Evolutionary conservation across 139 green algal genomes (phyloP), one percentile per base, ranked within the genome.

Genomic region (Chlamydomonas eustigma): DNA sequence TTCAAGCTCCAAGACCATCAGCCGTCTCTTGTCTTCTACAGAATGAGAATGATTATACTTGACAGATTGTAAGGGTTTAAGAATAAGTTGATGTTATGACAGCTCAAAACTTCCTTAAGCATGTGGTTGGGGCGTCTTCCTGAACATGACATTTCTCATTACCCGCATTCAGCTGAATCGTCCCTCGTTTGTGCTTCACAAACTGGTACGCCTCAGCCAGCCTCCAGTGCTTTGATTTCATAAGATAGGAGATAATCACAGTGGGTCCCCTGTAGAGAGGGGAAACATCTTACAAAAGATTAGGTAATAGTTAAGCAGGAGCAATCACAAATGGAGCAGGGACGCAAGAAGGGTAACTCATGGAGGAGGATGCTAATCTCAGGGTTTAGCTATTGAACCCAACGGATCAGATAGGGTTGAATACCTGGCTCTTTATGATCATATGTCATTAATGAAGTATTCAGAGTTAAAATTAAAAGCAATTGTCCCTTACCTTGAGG

Each of bases 221-320:
- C 32, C 86, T 75, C 91, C 90, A 95, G 18, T 79, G 76, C 6
- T 86, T 83, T 39, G 84, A 69, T 39, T 90, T 86, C 93, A 97
- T 97, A 2, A 97, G 76, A 81, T 95, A 97, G 0, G 77, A 88
- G 3, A 97, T 90, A 1, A 90, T 85, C 28, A 94, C 76, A 0
- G 83, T 80, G 1, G 90, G 80, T 18, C 79, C 91, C 58, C 83
- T 91, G 77, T 35, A 50, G 0, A 68, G 44, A 39, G 37, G 3
- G 72, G n/a, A 37, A 8, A 77, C 2, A 30, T n/a, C 64, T 37
- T 8, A n/a, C 25, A 64, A 64, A n/a, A 36, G 44, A 31, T 12
- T 35, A 64, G n/a, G 3, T 33, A 3, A 28, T 12, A 25, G 39
- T 66, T 32, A 66, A 3, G 50, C 1, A 24, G 50, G 3, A n/a